phyloP scores from a whole-genome alignment of 2,329 filamentous ascomycete species.

The Aureobasidium sp. region DNA sequence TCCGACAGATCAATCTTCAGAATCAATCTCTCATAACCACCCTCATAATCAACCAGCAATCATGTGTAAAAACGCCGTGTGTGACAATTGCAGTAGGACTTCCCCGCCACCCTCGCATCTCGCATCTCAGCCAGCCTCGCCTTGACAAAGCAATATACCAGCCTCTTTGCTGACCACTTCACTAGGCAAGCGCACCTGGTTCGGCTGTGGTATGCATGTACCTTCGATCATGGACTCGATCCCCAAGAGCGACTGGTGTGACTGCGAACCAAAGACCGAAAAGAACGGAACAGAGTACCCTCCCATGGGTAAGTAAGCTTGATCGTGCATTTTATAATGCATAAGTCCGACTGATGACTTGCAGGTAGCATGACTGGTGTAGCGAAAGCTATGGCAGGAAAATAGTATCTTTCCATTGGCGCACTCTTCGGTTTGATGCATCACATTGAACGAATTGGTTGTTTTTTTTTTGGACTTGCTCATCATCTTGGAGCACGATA shows the following conservation, averaged over 20 bases:
- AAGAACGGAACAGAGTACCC: slow-evolving; percentile 31
- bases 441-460: not conserved
- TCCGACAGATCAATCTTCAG: not conserved
- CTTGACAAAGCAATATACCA: slow-evolving; percentile 14
- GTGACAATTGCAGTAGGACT: slow-evolving; percentile 51
- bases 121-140: slow-evolving; percentile 11
- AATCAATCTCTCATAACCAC: no score
- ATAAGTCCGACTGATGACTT: slow-evolving; percentile 9
- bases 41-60: not conserved
- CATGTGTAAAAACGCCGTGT: slow-evolving; percentile 63
- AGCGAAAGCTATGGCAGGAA: slow-evolving; percentile 26
- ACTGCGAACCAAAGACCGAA: slow-evolving; percentile 57
- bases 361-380: slow-evolving; percentile 25
- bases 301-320: slow-evolving; percentile 17
- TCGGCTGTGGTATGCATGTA: slow-evolving; percentile 27
- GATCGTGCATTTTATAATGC: not conserved
- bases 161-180: slow-evolving; percentile 1
- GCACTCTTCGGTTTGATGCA: not conserved
- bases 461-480: not conserved
- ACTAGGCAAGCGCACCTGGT: slow-evolving; percentile 29
- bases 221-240: slow-evolving; percentile 52
- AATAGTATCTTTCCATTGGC: slow-evolving; percentile 8
- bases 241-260: slow-evolving; percentile 54
- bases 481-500: not conserved
- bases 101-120: not conserved